Evolutionary conservation across 2,329 filamentous ascomycete species (phyloP), one percentile per base, ranked within the genome.

Genomic region (Exserohilum turcica): DNA sequence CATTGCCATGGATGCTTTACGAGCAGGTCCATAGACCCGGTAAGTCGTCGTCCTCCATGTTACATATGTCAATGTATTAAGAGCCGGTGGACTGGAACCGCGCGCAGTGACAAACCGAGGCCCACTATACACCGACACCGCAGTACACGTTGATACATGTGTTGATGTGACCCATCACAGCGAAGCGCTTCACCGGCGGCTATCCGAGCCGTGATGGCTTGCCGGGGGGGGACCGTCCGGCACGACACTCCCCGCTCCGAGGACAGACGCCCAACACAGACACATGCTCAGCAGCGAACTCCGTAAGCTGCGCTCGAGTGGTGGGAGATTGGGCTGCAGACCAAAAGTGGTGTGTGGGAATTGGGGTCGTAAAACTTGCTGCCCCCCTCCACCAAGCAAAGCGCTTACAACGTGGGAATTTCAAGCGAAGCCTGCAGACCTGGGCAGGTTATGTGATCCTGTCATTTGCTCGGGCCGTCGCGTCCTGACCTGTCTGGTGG

Each of bases 61-160:
- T 44, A 16, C 42, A 44, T 44, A 44, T 35, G 21, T 18, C n/a
- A 29, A 16, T 27, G n/a, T 35, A 9, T 28, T 44, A 44, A 44
- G 42, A 44, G 21, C 19, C 42, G 42, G n/a, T 15, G 19, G 29
- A n/a, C 16, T 33, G 42, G 31, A 44, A 27, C 42, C 18, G 42
- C 31, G 18, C 42, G 42, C 29, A 19, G 24, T 31, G 42, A 29
- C n/a, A n/a, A n/a, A n/a, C n/a, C n/a, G n/a, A n/a, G n/a, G n/a
- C n/a, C n/a, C n/a, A n/a, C n/a, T 24, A 8, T 27, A 15, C 19
- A 18, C 18, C 27, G 21, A 35, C 5, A 19, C 31, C 10, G 42
- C 31, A 21, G 21, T 32, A 35, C 6, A 27, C 33, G n/a, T 33
- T 13, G 10, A 6, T 16, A 24, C 1, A 8, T 10, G 19, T n/a